Evolutionary conservation across 2,329 filamentous ascomycete genomes (phyloP).

Genomic region (Trichoderma sp.): DNA sequence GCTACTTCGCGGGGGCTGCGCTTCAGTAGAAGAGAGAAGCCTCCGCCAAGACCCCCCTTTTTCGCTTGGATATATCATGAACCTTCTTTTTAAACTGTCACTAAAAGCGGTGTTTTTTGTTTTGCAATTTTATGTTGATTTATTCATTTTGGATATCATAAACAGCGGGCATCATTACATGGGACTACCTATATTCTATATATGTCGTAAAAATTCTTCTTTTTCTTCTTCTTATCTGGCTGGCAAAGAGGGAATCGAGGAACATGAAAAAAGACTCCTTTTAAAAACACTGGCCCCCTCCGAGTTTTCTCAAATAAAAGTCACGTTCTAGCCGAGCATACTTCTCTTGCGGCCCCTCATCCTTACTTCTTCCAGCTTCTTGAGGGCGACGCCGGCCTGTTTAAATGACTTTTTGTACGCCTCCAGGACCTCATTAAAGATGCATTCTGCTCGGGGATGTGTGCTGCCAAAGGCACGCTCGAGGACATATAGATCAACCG

Average conservation of each 20-base stretch:
- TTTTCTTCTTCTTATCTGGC: neutral
- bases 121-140: slow-evolving; percentile 18
- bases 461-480: slow-evolving; percentile 95
- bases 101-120: slow-evolving; percentile 17
- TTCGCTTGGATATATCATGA: neutral
- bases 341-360: slow-evolving; percentile 94
- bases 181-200: slow-evolving; percentile 1
- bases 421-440: slow-evolving; percentile 74
- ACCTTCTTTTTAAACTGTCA: neutral
- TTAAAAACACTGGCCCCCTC: neutral
- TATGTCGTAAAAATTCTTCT: slow-evolving; percentile 5
- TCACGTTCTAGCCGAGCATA: slow-evolving; percentile 74
- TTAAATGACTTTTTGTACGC: slow-evolving; percentile 77
- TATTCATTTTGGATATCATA: slow-evolving; percentile 34
- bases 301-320: neutral
- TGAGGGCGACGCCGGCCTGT: slow-evolving; percentile 73
- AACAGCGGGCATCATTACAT: slow-evolving; percentile 41
- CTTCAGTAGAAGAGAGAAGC: slow-evolving; percentile 42
- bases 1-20: slow-evolving; percentile 89
- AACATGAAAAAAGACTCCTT: slow-evolving; percentile 1
- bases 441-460: slow-evolving; percentile 79
- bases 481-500: slow-evolving; percentile 94
- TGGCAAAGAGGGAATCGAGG: neutral
- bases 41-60: neutral
- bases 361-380: slow-evolving; percentile 86